phyloP scores from a whole-genome alignment of 371 early-diverging fungal genomes.

The Mortierella sp. region DNA sequence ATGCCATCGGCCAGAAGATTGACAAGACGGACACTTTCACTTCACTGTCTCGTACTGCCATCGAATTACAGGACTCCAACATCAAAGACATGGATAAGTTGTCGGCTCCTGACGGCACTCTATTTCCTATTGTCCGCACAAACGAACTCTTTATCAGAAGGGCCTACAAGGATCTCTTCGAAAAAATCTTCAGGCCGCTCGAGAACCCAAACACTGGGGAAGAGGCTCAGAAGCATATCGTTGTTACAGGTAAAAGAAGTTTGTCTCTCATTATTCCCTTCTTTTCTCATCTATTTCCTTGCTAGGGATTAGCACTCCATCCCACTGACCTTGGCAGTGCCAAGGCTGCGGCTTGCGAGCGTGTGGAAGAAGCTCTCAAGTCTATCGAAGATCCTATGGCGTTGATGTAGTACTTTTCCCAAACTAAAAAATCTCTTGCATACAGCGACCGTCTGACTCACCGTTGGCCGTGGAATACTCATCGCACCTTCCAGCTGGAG shows the following conservation, averaged over 20 bases:
- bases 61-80: neutral
- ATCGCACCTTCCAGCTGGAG: conserved; percentile 6
- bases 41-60: conserved; percentile 11
- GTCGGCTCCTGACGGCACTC: conserved; percentile 8
- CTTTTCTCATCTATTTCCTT: no score
- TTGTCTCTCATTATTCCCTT: no score
- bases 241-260: conserved; percentile 30
- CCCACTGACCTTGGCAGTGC: conserved; percentile 3
- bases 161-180: conserved; percentile 20
- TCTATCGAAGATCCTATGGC: conserved; percentile 9
- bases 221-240: conserved; percentile 16
- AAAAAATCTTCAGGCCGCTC: neutral
- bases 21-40: neutral
- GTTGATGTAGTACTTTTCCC: conserved; percentile 21
- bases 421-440: conserved; percentile 12
- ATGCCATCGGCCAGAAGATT: conserved; percentile 7
- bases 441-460: conserved; percentile 17
- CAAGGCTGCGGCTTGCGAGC: conserved; percentile 11
- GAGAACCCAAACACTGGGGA: neutral
- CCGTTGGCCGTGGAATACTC: conserved; percentile 12
- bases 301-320: neutral
- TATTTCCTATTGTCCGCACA: conserved; percentile 7
- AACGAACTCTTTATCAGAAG: conserved; percentile 20
- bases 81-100: conserved; percentile 9
- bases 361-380: conserved; percentile 22